Evolutionary conservation across 1,139 yeast species (phyloP), one percentile per base, ranked within the genome.

Genomic region (Candida albicans): DNA sequence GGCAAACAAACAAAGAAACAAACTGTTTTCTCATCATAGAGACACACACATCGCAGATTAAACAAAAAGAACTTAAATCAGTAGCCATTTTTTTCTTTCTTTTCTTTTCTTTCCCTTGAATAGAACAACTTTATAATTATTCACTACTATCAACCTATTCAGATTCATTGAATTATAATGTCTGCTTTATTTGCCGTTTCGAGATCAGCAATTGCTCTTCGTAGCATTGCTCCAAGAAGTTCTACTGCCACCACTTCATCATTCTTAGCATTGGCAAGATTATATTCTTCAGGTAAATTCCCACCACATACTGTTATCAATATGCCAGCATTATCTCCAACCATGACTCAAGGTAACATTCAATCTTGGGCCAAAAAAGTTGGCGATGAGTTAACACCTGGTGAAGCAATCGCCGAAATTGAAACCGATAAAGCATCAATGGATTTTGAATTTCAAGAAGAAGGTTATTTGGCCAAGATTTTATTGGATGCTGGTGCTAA

Each of bases 371-470:
- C 82, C 61, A 91, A 90, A 73, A 70, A 79, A 42, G 89, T 84
- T 41, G 99, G 99, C 61, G 98, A 93, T 63, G 70, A 81, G 66
- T 80, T 93, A 56, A 57, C 77, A 25, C 95, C 97, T 26, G 98
- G 99, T 67, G 97, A 91, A 63, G 84, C 95, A 44, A 81, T 93
- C 56, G 97, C 96, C 46, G 99, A 93, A 69, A 86, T 93, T 54
- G 99, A 93, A 73, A 93, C 99, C 54, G 99, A 93, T 68, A 93
- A 93, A 77, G 99, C 99, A 46, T 86, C 91, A 52, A 93, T 93
- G 96, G 99, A 95, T 71, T 93, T 90, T 61, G 99, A 93, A 72
- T 93, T 93, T 77, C 98, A 91, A 74, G 99, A 95, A 58, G 99
- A 95, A 48, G 99, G 99, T 48, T 90, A 65, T 73, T 75, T 93